Percentiles rank a stretch among this genome's conserved stretches.
Evolutionary conservation across 1,139 yeast species (phyloP).

Genomic region (Citeromyces hawaiiensis): DNA sequence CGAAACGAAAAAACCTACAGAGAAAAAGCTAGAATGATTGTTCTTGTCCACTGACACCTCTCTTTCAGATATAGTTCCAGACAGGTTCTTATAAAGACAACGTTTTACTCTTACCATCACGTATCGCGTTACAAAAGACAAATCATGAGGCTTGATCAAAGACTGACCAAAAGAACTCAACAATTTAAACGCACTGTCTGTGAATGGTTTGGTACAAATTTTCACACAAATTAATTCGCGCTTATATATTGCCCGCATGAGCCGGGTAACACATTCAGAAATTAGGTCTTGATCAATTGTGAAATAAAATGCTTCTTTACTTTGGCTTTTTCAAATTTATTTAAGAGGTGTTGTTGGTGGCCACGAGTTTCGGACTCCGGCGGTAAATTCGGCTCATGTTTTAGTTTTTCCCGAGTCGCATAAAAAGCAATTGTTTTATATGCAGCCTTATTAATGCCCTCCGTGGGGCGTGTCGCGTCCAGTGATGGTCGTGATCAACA

Average conservation of each 20-base stretch:
- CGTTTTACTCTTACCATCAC: slow-evolving; percentile 27
- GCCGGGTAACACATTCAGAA: not conserved
- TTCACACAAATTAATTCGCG: not conserved
- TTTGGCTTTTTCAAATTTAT: too few species aligned
- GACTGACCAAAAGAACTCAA: not conserved
- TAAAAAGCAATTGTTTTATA: not conserved
- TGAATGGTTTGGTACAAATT: not conserved
- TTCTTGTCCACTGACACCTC: slow-evolving; percentile 48
- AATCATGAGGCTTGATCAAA: not conserved
- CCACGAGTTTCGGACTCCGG: not conserved
- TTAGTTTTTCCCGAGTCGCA: not conserved
- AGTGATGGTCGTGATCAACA: too few species aligned
- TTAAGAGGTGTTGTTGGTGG: too few species aligned
- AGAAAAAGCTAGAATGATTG: slow-evolving; percentile 13
- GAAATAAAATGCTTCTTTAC: too few species aligned
- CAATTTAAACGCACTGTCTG: not conserved
- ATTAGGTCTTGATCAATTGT: not conserved
- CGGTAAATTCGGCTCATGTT: not conserved
- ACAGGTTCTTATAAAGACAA: slow-evolving; percentile 41
- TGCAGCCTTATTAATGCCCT: not conserved
- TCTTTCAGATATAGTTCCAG: slow-evolving; percentile 31
- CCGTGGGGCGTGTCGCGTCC: not conserved
- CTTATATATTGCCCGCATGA: not conserved
- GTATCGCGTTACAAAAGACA: slow-evolving; percentile 18
- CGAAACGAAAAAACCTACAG: not conserved